Conservation (phyloP, 331 rosid species). For the Pyrus hybrid region DNA sequence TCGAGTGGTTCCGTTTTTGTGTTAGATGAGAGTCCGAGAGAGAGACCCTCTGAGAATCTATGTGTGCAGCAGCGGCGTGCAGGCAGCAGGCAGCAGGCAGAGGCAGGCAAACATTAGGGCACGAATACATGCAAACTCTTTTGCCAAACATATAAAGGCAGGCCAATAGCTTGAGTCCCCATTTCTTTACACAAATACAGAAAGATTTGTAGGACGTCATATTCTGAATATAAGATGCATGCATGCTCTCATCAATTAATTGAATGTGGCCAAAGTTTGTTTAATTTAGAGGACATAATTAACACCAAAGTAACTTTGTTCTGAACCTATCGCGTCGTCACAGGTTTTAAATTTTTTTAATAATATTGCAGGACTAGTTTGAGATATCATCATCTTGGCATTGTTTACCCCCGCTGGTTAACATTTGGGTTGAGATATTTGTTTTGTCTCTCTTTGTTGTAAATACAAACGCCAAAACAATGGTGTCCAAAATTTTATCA, state of each 20-base stretch:
- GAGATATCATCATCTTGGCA: background rate
- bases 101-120: conserved; percentile 17
- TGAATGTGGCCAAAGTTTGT: background rate
- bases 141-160: conserved; percentile 24
- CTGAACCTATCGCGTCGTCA: background rate
- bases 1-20: conserved; percentile 8
- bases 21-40: conserved; percentile 7
- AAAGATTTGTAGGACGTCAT: background rate
- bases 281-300: background rate
- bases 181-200: background rate
- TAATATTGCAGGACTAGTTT: too few species aligned
- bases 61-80: background rate
- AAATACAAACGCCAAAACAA: background rate
- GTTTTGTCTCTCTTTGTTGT: background rate
- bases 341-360: background rate
- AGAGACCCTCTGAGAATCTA: conserved; percentile 4
- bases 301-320: background rate
- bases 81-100: background rate
- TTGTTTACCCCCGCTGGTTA: too few species aligned
- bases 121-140: background rate
- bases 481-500: background rate
- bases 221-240: background rate
- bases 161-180: conserved; percentile 29
- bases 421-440: background rate
- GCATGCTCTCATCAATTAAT: background rate